Evolutionary conservation across 306 rosid species (phyloP).

Genomic region (Leucaena leucocephala): DNA sequence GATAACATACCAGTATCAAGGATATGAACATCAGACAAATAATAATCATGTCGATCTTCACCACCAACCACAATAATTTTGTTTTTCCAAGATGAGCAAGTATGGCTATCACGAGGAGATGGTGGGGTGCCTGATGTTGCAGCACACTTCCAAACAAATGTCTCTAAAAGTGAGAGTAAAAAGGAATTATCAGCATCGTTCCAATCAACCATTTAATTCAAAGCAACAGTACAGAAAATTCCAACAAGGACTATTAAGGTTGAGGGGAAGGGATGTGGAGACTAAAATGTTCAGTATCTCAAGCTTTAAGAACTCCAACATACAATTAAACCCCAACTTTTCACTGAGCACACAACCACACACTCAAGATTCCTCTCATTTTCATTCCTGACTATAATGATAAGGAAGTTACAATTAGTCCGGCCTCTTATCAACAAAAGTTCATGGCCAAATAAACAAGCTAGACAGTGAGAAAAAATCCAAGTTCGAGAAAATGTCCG

Average conservation of each 20-base stretch:
- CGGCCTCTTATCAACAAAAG: neutral
- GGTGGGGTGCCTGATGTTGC: conserved; percentile 84
- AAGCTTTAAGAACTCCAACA: conserved; percentile 9
- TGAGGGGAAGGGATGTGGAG: neutral
- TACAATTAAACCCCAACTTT: conserved; percentile 10
- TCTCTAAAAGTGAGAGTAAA: conserved; percentile 61
- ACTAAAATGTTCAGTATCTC: conserved; percentile 21
- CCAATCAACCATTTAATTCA: conserved; percentile 5
- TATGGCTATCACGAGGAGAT: conserved; percentile 96
- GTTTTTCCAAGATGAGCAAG: conserved; percentile 92
- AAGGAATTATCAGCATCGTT: conserved; percentile 31
- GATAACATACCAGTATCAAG: conserved; percentile 77
- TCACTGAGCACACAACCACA: neutral
- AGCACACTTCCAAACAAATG: conserved; percentile 85
- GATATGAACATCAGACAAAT: conserved; percentile 92
- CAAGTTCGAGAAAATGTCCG: conserved; percentile 21
- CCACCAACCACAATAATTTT: conserved; percentile 87
- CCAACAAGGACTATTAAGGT: neutral
- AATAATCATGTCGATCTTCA: conserved; percentile 86
- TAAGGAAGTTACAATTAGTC: neutral
- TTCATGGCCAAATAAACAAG: conserved; percentile 28
- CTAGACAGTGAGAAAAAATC: neutral
- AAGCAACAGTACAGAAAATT: conserved; percentile 16
- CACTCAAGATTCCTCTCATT: neutral
- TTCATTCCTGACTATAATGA: neutral